A percentile compares a stretch with the other conserved stretches of the same genome.
phyloP scores from a whole-genome alignment of 352 stramenopile genomes.

The Peronospora farinosa region DNA sequence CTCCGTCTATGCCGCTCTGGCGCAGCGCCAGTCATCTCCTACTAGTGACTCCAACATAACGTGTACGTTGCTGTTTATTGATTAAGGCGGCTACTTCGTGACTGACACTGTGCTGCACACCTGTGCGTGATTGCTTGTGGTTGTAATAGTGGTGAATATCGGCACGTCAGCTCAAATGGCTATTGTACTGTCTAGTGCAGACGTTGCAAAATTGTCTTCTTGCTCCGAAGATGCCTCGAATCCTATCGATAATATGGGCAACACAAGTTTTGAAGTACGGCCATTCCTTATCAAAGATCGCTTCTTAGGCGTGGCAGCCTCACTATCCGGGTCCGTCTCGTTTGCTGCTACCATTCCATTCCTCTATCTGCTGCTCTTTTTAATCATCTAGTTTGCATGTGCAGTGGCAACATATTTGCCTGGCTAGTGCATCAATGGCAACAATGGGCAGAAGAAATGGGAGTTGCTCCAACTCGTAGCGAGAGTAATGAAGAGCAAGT shows the following conservation, averaged over 20 bases:
- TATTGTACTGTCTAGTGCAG: slow-evolving; percentile 44
- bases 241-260: slow-evolving; percentile 1
- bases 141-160: slow-evolving; percentile 63
- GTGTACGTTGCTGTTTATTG: slow-evolving; percentile 26
- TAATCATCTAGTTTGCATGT: slow-evolving; percentile 2
- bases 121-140: slow-evolving; percentile 5
- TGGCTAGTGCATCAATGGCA: slow-evolving; percentile 59
- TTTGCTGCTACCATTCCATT: background rate
- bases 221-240: background rate
- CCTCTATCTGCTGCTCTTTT: background rate
- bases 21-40: slow-evolving; percentile 19
- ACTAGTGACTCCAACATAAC: slow-evolving; percentile 33
- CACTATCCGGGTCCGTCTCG: slow-evolving; percentile 53
- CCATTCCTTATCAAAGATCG: slow-evolving; percentile 54
- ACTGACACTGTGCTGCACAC: slow-evolving; percentile 7
- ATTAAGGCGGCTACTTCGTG: background rate
- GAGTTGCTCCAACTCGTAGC: slow-evolving; percentile 10
- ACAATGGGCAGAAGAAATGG: slow-evolving; percentile 49
- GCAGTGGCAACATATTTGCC: slow-evolving; percentile 63
- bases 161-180: slow-evolving; percentile 76
- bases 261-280: slow-evolving; percentile 61
- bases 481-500: slow-evolving; percentile 14
- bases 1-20: slow-evolving; percentile 53
- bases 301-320: slow-evolving; percentile 63
- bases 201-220: slow-evolving; percentile 22